Base-by-base conservation (phyloP, 352 stramenopile genomes). In the Globisporangium camurandrum region DNA sequence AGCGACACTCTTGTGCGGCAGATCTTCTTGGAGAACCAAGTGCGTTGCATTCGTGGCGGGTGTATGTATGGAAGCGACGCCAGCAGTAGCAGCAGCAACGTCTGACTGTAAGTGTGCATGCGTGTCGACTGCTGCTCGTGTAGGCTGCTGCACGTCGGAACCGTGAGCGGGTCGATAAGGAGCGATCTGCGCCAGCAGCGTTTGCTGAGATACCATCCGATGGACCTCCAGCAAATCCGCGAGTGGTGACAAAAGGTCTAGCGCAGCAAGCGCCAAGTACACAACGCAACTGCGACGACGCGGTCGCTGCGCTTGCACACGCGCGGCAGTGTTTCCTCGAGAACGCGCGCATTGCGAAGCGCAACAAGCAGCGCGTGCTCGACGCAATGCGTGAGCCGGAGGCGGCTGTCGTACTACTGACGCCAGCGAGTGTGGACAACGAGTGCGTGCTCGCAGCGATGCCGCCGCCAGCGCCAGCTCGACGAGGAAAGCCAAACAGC, bases 1-100 rank as follows among this genome's bases (percentile, higher is more conserved):
- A 31, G 37, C 39, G 51, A 64, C n/a, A 40, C 59, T n/a, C 1
- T 42, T 9, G 49, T 47, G n/a, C 60, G 73, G 2, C 56, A 77
- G 23, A 59, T 81, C 24, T 88, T 71, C 57, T 76, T 85, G 22
- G 76, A 88, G 48, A 86, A 84, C 50, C 73, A 87, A 62, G 75
- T 83, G 36, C n/a, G 36, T n/a, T n/a, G n/a, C n/a, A n/a, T n/a
- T n/a, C n/a, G n/a, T n/a, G n/a, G n/a, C n/a, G n/a, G n/a, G n/a
- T n/a, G n/a, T n/a, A n/a, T n/a, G n/a, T n/a, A n/a, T n/a, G n/a
- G n/a, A n/a, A n/a, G n/a, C n/a, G n/a, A n/a, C n/a, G n/a, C n/a
- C n/a, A n/a, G n/a, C n/a, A n/a, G n/a, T n/a, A n/a, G n/a, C n/a
- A n/a, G n/a, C n/a, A n/a, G n/a, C n/a, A n/a, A n/a, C n/a, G n/a